Evolutionary conservation across 169 alveolate species (phyloP).

Genomic region (Cryptosporidium parvum): DNA sequence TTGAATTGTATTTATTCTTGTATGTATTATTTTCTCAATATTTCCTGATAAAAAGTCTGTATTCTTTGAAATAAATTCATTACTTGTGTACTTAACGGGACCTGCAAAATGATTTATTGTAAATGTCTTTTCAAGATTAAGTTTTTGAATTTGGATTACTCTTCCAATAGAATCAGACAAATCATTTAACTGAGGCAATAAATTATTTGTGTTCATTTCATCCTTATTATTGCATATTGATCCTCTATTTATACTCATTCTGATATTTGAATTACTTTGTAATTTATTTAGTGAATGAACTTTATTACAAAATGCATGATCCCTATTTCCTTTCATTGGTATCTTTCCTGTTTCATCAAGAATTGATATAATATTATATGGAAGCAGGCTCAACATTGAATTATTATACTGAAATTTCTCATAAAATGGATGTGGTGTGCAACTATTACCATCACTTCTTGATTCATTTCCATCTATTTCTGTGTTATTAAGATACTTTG

Average conservation of each 20-base stretch:
- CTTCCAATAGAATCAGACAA: slow-evolving; percentile 17
- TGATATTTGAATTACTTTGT: slow-evolving; percentile 2
- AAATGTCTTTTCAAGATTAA: slow-evolving; percentile 77
- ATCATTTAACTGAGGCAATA: background rate
- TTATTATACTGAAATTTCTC: slow-evolving; percentile 39
- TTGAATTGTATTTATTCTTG: slow-evolving; percentile 35
- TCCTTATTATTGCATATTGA: slow-evolving; percentile 15
- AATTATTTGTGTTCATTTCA: background rate
- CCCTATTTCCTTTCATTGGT: slow-evolving; percentile 71
- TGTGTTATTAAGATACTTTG: slow-evolving; percentile 14
- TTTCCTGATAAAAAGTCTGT: slow-evolving; percentile 79
- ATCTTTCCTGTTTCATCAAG: slow-evolving; percentile 72
- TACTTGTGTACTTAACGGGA: slow-evolving; percentile 78
- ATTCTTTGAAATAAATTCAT: slow-evolving; percentile 79
- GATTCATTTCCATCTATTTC: slow-evolving; percentile 10
- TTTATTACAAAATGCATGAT: slow-evolving; percentile 60
- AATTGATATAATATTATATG: slow-evolving; percentile 62
- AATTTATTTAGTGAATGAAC: slow-evolving; percentile 40
- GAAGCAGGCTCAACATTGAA: slow-evolving; percentile 10
- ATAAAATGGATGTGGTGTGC: background rate
- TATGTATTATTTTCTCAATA: slow-evolving; percentile 69
- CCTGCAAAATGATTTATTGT: slow-evolving; percentile 82
- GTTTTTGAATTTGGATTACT: slow-evolving; percentile 48
- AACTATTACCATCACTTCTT: background rate
- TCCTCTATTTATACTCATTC: slow-evolving; percentile 20